phyloP scores from a whole-genome alignment of 192 early-diverging fungal species.

The Thamnidium elegans region DNA sequence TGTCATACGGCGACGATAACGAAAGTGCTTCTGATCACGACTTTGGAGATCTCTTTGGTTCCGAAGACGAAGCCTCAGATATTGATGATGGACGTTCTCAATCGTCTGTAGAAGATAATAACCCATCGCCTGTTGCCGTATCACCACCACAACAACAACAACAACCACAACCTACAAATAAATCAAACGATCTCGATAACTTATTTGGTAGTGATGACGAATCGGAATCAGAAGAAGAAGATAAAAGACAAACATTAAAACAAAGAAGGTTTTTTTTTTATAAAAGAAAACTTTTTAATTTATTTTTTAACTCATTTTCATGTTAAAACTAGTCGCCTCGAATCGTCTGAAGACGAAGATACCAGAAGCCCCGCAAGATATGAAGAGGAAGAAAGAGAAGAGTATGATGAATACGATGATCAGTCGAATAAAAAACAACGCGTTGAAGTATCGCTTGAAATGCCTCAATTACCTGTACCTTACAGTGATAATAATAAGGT shows the following conservation, averaged over 20 bases:
- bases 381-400: constrained; percentile 26
- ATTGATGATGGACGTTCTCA: constrained; percentile 30
- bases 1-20: constrained; percentile 5
- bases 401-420: constrained; percentile 13
- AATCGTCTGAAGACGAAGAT: constrained; percentile 10
- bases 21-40: constrained; percentile 12
- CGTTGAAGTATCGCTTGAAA: constrained; percentile 21
- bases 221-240: constrained; percentile 23
- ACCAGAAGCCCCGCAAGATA: constrained; percentile 1
- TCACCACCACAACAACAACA: neutral
- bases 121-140: neutral
- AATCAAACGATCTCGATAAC: constrained; percentile 21
- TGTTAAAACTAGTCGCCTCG: neutral
- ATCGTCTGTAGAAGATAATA: constrained; percentile 9
- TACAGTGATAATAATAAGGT: constrained; percentile 28
- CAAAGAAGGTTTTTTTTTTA: constrained; percentile 5
- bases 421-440: constrained; percentile 13
- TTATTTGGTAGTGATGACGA: constrained; percentile 42
- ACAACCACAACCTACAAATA: neutral
- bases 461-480: constrained; percentile 31
- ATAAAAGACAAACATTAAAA: neutral
- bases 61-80: constrained; percentile 36
- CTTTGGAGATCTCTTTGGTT: constrained; percentile 29
- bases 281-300: neutral
- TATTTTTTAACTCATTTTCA: neutral